Evolutionary conservation across 108 stramenopile species (phyloP), one percentile per base, ranked within the genome.

Genomic region (Cyclostephanos tholiformis): DNA sequence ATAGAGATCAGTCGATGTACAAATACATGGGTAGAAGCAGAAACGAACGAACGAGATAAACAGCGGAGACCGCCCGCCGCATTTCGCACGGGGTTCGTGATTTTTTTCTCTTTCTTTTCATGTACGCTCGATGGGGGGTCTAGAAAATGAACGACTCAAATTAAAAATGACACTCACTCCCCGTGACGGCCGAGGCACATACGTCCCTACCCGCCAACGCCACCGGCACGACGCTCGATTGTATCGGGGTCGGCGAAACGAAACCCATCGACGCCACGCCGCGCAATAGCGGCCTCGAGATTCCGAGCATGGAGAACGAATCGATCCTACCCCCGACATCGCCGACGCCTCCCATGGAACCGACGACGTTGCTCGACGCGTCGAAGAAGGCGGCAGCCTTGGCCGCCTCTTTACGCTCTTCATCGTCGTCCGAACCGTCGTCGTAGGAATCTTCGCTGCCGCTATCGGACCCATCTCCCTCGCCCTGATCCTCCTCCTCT

Each of bases 261-360:
- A 91, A 99, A 35, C 97, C 97, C 93, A 98, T 93, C 65, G 90
- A 80, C 38, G 96, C 92, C 57, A 98, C 87, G 19, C 97, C 98
- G 51, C 97, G 90, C 29, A 99, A 80, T 22, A 99, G 67, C 0
- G 97, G 97, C 25, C 98, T 87, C 25, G 96, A 97, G 9, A 99
- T 79, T 61, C 94, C 92, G 19, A 99, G 87, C 71, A 97, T 87
- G 14, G 89, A 74, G 84, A 99, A 99, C 16, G 87, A 79, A 60
- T 89, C 86, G 39, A 91, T 80, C 19, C 69, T 59, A 3, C 63
- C 78, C 29, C 55, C 52, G 81, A 70, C 32, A 65, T 23, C n/a
- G 75, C 44, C 13, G 44, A 2, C 13, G 44, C 2, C 41, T 13
- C 13, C 14, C 44, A 14, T 16, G 14, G 41, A 32, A 32, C 32